Evolutionary conservation across 441 rosid species (phyloP).

Genomic region (Codiaeum variegatum): DNA sequence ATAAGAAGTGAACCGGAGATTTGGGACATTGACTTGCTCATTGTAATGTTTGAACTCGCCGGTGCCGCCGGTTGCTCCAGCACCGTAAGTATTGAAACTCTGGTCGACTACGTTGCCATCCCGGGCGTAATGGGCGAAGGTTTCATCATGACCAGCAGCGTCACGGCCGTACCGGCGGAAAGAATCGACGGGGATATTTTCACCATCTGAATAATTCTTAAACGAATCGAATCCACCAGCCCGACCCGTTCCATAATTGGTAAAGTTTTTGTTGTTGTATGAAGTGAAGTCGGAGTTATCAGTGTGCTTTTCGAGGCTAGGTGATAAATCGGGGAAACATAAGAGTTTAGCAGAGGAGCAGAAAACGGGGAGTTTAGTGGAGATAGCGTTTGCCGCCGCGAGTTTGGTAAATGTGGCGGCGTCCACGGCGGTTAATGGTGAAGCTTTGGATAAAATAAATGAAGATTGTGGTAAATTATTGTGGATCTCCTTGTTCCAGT

Average conservation of each 20-base stretch:
- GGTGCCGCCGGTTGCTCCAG: slow-evolving; percentile 54
- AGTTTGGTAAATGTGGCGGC: slow-evolving; percentile 62
- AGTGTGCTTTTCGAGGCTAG: slow-evolving; percentile 51
- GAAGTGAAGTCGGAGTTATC: slow-evolving; percentile 47
- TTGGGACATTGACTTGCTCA: slow-evolving; percentile 49
- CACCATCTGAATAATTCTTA: slow-evolving; percentile 55
- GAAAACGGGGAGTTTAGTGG: slow-evolving; percentile 50
- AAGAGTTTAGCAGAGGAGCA: slow-evolving; percentile 75
- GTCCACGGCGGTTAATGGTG: slow-evolving; percentile 65
- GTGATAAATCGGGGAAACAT: slow-evolving; percentile 70
- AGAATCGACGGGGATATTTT: slow-evolving; percentile 49
- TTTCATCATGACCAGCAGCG: slow-evolving; percentile 48
- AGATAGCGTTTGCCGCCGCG: slow-evolving; percentile 53
- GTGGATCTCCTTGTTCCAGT: slow-evolving; percentile 76
- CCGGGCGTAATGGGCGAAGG: slow-evolving; percentile 49
- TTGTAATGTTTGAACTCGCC: slow-evolving; percentile 63
- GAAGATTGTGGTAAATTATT: slow-evolving; percentile 36
- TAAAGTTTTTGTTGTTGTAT: slow-evolving; percentile 64
- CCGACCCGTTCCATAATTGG: slow-evolving; percentile 53
- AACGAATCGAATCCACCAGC: slow-evolving; percentile 58
- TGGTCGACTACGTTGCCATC: slow-evolving; percentile 66
- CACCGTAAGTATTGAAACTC: slow-evolving; percentile 73
- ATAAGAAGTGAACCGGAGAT: slow-evolving; percentile 59
- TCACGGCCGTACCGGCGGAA: slow-evolving; percentile 74
- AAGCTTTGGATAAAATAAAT: slow-evolving; percentile 65